These are phyloP conservation scores for Malassezia equina DNA, from an alignment of 1,284 basidiomycete genomes.

Conservation along the genomic window DNA sequence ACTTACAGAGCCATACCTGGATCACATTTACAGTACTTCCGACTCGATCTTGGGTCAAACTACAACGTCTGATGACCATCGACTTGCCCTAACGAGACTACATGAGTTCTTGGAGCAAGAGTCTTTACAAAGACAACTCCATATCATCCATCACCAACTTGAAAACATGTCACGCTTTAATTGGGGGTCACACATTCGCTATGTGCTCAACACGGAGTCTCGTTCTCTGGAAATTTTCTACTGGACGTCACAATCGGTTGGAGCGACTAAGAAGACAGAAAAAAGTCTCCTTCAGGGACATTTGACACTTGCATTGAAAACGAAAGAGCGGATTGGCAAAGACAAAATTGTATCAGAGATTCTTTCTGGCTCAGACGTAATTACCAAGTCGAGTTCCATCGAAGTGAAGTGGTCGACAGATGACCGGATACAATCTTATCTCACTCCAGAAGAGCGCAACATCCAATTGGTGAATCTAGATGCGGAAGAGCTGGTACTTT, in stretches of 20 bases:
- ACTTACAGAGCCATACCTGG: conserved; percentile 1
- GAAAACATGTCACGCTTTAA: conserved; percentile 27
- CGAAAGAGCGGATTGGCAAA: not conserved
- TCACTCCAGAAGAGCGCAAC: not conserved
- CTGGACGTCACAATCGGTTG: conserved; percentile 16
- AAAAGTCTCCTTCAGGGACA: conserved; percentile 1
- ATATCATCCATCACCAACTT: conserved; percentile 38
- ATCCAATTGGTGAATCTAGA: conserved; percentile 1
- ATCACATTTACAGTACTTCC: conserved; percentile 2
- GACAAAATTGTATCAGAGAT: conserved; percentile 1
- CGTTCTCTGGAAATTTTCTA: conserved; percentile 26
- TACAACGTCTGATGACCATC: not conserved
- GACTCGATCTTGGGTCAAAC: conserved; percentile 4
- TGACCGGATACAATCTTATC: not conserved
- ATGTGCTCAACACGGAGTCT: conserved; percentile 17
- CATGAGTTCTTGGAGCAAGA: conserved; percentile 37
- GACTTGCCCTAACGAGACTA: conserved; percentile 17
- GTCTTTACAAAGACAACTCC: conserved; percentile 39
- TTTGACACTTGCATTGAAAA: conserved; percentile 1
- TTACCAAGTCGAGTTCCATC: not conserved
- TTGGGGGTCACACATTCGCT: conserved; percentile 31
- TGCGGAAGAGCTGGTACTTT: conserved; percentile 6
- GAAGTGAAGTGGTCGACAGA: conserved; percentile 10
- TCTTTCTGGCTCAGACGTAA: not conserved
- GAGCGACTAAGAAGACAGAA: not conserved